Conservation (phyloP, 331 rosid species). For the Malus hybrid region DNA sequence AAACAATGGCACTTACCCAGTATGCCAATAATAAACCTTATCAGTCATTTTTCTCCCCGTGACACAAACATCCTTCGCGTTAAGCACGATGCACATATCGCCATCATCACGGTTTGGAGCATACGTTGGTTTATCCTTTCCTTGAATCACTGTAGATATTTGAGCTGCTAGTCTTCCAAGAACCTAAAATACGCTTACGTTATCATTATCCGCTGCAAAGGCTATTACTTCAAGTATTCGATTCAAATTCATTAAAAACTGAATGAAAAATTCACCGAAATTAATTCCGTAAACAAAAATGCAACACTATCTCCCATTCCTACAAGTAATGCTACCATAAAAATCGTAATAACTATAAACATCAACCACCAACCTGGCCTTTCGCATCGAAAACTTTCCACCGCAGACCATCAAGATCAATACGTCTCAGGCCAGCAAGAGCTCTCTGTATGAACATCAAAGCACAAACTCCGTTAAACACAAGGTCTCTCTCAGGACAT, state of each 20-base stretch:
- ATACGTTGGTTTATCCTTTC: slow-evolving; percentile 95
- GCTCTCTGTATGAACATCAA: slow-evolving; percentile 51
- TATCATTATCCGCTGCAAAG: background rate
- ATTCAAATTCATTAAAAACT: background rate
- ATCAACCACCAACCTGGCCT: slow-evolving; percentile 50
- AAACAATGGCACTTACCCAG: slow-evolving; percentile 51
- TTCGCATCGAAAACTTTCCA: slow-evolving; percentile 95
- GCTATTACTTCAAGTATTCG: slow-evolving; percentile 8
- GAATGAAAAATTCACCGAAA: background rate
- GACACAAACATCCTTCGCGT: slow-evolving; percentile 81
- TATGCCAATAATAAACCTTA: slow-evolving; percentile 91
- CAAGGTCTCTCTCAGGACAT: background rate
- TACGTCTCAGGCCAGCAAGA: slow-evolving; percentile 77
- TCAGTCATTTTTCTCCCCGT: slow-evolving; percentile 88
- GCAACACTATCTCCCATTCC: background rate
- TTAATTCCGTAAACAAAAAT: background rate
- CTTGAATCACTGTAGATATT: slow-evolving; percentile 84
- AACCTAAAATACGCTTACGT: slow-evolving; percentile 30
- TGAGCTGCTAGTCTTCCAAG: slow-evolving; percentile 97
- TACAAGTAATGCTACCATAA: too few relatives aligned
- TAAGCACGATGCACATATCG: slow-evolving; percentile 92
- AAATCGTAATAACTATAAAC: background rate
- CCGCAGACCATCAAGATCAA: slow-evolving; percentile 76
- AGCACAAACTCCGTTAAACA: background rate
- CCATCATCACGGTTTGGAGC: slow-evolving; percentile 90